These are phyloP conservation scores for Datura wrightii DNA, from an alignment of 257 asterid species.

Conservation along the genomic window DNA sequence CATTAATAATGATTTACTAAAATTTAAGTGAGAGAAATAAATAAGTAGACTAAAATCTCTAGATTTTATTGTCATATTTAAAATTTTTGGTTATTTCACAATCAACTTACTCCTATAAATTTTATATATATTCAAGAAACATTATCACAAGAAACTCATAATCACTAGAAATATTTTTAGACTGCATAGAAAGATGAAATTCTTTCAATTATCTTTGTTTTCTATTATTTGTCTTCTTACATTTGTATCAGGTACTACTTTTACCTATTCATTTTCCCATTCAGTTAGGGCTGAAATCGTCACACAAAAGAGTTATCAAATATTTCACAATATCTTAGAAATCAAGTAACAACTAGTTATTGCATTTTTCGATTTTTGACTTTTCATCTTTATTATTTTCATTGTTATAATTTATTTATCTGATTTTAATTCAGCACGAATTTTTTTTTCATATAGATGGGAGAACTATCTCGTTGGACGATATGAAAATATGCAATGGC, in stretches of 20 bases:
- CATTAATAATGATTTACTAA: too few species aligned
- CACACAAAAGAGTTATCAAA: too few species aligned
- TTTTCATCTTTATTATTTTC: too few species aligned
- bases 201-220: neutral
- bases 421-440: neutral
- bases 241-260: neutral
- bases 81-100: neutral
- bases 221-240: neutral
- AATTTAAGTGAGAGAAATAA: neutral
- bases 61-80: neutral
- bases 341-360: too few species aligned
- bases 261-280: neutral
- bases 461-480: neutral
- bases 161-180: neutral
- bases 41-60: neutral
- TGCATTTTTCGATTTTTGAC: too few species aligned
- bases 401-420: neutral
- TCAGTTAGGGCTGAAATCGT: neutral
- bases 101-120: neutral
- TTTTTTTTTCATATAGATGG: neutral
- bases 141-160: neutral
- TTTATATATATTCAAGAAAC: neutral
- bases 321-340: too few species aligned
- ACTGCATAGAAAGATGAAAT: conserved; percentile 3
- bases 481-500: neutral